Percentiles rank a stretch among this genome's conserved stretches.
Conservation (phyloP, 1,284 basidiomycete genomes). For the Ustilago cynodontis region DNA sequence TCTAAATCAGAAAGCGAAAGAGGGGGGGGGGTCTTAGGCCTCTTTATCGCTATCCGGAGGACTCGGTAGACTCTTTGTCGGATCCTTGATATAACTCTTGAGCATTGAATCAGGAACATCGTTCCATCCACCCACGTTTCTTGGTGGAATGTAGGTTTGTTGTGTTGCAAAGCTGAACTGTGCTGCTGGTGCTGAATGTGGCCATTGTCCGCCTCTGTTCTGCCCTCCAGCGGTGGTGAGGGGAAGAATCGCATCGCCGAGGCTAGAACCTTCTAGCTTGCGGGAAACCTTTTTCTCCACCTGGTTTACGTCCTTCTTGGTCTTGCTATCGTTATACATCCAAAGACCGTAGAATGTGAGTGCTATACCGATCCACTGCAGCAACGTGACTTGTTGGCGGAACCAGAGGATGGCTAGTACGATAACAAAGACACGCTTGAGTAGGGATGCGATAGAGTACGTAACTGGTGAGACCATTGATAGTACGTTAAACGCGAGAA, state of each 20-base stretch:
- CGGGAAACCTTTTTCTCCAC: slow-evolving; percentile 26
- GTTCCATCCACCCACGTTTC: slow-evolving; percentile 31
- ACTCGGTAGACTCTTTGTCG: slow-evolving; percentile 40
- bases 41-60: slow-evolving; percentile 52
- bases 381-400: slow-evolving; percentile 82
- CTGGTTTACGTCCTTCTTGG: slow-evolving; percentile 38
- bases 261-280: slow-evolving; percentile 10
- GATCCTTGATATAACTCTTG: slow-evolving; percentile 41
- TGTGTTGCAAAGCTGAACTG: slow-evolving; percentile 8
- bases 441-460: slow-evolving; percentile 95
- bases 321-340: slow-evolving; percentile 94
- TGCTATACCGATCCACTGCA: slow-evolving; percentile 86
- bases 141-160: slow-evolving; percentile 7
- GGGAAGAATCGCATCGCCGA: slow-evolving; percentile 9
- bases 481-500: slow-evolving; percentile 96
- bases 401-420: slow-evolving; percentile 98
- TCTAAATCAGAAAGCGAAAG: too few relatives aligned
- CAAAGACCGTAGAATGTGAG: slow-evolving; percentile 89
- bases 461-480: slow-evolving; percentile 97
- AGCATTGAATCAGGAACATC: slow-evolving; percentile 27
- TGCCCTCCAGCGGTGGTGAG: background rate
- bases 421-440: slow-evolving; percentile 98
- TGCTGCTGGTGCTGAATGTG: background rate
- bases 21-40: too few relatives aligned
- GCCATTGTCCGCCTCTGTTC: background rate